These are phyloP conservation scores for Cyclotella choctawhatcheeana DNA, from an alignment of 108 stramenopile species.

Conservation along the genomic window DNA sequence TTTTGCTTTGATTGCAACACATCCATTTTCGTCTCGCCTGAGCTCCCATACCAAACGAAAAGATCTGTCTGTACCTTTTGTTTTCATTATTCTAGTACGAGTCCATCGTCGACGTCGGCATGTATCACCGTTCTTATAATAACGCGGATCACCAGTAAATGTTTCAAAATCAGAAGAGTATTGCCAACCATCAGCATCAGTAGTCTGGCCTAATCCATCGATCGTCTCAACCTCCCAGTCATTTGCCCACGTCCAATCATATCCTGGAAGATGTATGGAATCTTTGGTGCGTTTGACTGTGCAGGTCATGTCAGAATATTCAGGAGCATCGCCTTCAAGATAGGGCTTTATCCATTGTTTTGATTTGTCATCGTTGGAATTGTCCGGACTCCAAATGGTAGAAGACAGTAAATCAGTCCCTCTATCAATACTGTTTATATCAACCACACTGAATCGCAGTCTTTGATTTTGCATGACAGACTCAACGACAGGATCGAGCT, in stretches of 20 bases:
- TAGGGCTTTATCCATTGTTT: constrained; percentile 72
- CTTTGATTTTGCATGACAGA: constrained; percentile 82
- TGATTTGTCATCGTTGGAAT: background rate
- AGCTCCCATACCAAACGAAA: constrained; percentile 69
- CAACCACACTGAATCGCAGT: constrained; percentile 53
- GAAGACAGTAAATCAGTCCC: constrained; percentile 75
- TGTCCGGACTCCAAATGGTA: constrained; percentile 69
- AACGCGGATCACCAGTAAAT: constrained; percentile 57
- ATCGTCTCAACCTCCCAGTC: constrained; percentile 79
- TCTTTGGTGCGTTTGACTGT: constrained; percentile 56
- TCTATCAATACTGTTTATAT: constrained; percentile 66
- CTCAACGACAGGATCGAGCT: constrained; percentile 79
- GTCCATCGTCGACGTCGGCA: constrained; percentile 76
- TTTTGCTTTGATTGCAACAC: constrained; percentile 49
- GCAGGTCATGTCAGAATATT: constrained; percentile 80
- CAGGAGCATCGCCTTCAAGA: constrained; percentile 74
- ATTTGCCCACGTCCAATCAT: constrained; percentile 81
- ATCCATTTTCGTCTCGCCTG: constrained; percentile 54
- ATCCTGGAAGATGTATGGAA: constrained; percentile 70
- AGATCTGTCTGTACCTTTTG: constrained; percentile 33
- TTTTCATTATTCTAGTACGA: constrained; percentile 68
- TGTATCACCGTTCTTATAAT: constrained; percentile 65
- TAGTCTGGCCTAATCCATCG: constrained; percentile 56
- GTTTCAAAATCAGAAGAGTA: constrained; percentile 81
- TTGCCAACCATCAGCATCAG: constrained; percentile 86